Base-by-base conservation (phyloP, 2,329 filamentous ascomycete genomes). In the Corniculantispora saksenae region DNA sequence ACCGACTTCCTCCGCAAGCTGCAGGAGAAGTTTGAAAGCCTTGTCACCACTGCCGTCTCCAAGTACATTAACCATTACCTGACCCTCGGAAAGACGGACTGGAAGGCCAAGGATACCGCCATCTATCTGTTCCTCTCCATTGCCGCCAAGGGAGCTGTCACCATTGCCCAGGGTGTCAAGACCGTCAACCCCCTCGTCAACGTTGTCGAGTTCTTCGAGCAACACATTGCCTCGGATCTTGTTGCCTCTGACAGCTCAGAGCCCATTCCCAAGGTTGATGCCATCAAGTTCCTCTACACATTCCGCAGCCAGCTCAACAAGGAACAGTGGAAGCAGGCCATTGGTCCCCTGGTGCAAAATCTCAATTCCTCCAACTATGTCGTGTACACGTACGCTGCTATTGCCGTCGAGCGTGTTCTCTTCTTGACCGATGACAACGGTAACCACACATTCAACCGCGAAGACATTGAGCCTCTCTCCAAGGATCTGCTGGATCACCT, bases 81-180 rank as follows among this genome's bases (percentile, higher is more conserved):
- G 32, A 84, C 91, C 63, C 93, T 93, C 72, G 85, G 88, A 63
- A 91, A 91, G 77, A 83, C 84, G 21, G 93, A 97, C 76, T 99
- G 95, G 95, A 97, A 96, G 78, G 89, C 93, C 57, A 99, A 99
- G 81, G 95, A 99, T 74, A 98, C 94, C 0, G 95, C 95, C n/a
- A 90, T 97, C 65, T 98, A 98, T 74, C 87, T 99, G 19, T 99
- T 96, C 82, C 89, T 95, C 45, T 93, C 95, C 5, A 93, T 98
- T 71, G 95, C 95, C 19, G 93, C 94, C 48, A 97, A 97, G 81
- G 95, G 95, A 62, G 86, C 89, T 38, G 89, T 94, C 38, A 98
- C 95, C 3, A 86, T 93, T 9, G 91, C 89, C 0, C 92, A 97
- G 71, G 95, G 96, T 77, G 92, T 98, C 62, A 93, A 94, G 76